These are phyloP conservation scores for Boletus rubescentipes DNA, from an alignment of 768 basidiomycete genomes.

Conservation along the genomic window DNA sequence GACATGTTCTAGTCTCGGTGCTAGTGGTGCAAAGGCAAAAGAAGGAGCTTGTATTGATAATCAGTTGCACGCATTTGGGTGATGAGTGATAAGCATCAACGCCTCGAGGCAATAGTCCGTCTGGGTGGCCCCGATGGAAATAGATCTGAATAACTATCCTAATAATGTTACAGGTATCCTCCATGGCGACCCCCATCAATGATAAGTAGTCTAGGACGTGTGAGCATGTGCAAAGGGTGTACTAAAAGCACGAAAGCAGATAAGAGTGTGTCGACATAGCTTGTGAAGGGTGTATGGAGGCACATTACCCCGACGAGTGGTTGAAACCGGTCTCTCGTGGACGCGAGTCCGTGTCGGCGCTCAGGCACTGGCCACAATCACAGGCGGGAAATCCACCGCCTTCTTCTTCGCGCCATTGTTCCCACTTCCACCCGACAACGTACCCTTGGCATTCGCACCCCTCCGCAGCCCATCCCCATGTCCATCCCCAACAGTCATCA, in stretches of 20 bases:
- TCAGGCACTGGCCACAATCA: constrained; percentile 37
- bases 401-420: constrained; percentile 24
- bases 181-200: neutral
- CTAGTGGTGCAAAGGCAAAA: neutral
- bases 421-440: constrained; percentile 13
- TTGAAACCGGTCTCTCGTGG: too few species aligned
- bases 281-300: neutral
- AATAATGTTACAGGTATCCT: constrained; percentile 38
- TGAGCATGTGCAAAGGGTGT: neutral
- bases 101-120: neutral
- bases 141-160: constrained; percentile 25
- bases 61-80: neutral
- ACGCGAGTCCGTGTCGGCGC: neutral
- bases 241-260: neutral
- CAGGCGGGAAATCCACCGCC: constrained; percentile 32
- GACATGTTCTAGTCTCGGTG: constrained; percentile 12
- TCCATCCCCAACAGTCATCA: neutral
- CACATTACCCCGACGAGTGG: too few species aligned
- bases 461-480: constrained; percentile 9
- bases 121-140: neutral
- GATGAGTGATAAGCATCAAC: neutral
- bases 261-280: constrained; percentile 1
- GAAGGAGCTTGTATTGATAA: constrained; percentile 4
- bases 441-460: constrained; percentile 2
- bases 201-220: constrained; percentile 17